These are phyloP conservation scores for Pythium scleroteichum DNA, from an alignment of 352 stramenopile genomes.

Conservation along the genomic window DNA sequence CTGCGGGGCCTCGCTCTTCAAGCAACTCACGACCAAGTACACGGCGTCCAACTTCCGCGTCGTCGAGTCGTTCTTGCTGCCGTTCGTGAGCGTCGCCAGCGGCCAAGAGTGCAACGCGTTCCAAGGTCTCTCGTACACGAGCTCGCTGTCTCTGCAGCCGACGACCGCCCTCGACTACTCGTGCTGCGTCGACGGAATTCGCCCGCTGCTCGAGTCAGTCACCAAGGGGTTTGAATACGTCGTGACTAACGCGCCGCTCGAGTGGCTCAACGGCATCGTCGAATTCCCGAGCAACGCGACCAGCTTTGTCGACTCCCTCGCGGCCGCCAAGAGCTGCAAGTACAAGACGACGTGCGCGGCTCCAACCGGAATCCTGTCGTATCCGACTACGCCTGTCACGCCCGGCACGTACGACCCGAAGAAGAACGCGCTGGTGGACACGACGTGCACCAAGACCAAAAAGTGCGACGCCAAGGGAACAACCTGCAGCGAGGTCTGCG, in stretches of 20 bases:
- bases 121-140: conserved; percentile 39
- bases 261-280: conserved; percentile 53
- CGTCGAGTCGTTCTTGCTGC: conserved; percentile 46
- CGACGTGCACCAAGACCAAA: conserved; percentile 35
- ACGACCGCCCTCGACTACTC: conserved; percentile 42
- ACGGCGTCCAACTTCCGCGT: conserved; percentile 36
- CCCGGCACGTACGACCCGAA: conserved; percentile 41
- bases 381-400: conserved; percentile 29
- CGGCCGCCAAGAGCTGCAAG: conserved; percentile 32
- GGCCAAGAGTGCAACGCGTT: conserved; percentile 43
- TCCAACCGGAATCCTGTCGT: conserved; percentile 33
- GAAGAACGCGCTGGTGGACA: conserved; percentile 39
- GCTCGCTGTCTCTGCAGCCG: conserved; percentile 35
- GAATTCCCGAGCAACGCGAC: conserved; percentile 30
- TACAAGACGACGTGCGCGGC: conserved; percentile 43
- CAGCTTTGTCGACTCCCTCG: conserved; percentile 42
- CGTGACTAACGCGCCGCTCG: conserved; percentile 34
- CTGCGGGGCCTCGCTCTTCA: conserved; percentile 44
- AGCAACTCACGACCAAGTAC: conserved; percentile 47
- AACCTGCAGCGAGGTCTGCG: conserved; percentile 48
- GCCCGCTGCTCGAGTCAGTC: conserved; percentile 45
- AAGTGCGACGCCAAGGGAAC: conserved; percentile 40
- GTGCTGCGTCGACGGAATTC: conserved; percentile 46
- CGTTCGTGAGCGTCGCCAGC: conserved; percentile 41
- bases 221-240: conserved; percentile 41